Evolutionary conservation across 139 green algal species (phyloP), one percentile per base, ranked within the genome.

Genomic region (Pseudopediastrum boryanum): DNA sequence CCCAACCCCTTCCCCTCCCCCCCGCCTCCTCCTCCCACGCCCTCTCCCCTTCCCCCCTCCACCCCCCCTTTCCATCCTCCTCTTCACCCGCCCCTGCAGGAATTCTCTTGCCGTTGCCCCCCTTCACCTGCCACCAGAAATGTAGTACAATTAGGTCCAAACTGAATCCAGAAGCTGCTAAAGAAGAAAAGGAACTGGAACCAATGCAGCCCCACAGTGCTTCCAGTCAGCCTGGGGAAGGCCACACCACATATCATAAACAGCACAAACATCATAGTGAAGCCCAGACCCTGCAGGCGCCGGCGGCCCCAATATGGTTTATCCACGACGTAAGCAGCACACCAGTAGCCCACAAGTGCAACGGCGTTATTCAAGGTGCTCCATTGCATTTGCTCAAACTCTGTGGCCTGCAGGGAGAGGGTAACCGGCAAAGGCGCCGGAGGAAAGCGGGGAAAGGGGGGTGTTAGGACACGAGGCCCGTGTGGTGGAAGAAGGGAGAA

Each of bases 81-180:
- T n/a, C n/a, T n/a, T n/a, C n/a, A n/a, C n/a, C n/a, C n/a, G n/a
- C n/a, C n/a, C n/a, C n/a, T n/a, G n/a, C n/a, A n/a, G n/a, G n/a
- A n/a, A n/a, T n/a, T n/a, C n/a, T n/a, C n/a, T n/a, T n/a, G n/a
- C n/a, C n/a, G n/a, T n/a, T n/a, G n/a, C n/a, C n/a, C n/a, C n/a
- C 50, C 50, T 33, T 21, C 3, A 71, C 63, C 66, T 48, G 84
- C 85, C 79, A 85, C 70, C 61, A 89, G 78, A 61, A 78, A 89
- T n/a, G 84, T 89, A 50, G 80, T 86, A 36, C 72, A 81, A 63
- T 85, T 85, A 56, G 78, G 78, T 29, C 82, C 82, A 48, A 91
- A 92, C 77, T 94, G 91, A 73, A 87, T 88, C 84, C 86, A 95
- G 84, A 93, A 95, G 19, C 71, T 87, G 16, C 71, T 88, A 44